Base-by-base conservation (phyloP, 345 rosid species). In the Citrus mangshanensis region DNA sequence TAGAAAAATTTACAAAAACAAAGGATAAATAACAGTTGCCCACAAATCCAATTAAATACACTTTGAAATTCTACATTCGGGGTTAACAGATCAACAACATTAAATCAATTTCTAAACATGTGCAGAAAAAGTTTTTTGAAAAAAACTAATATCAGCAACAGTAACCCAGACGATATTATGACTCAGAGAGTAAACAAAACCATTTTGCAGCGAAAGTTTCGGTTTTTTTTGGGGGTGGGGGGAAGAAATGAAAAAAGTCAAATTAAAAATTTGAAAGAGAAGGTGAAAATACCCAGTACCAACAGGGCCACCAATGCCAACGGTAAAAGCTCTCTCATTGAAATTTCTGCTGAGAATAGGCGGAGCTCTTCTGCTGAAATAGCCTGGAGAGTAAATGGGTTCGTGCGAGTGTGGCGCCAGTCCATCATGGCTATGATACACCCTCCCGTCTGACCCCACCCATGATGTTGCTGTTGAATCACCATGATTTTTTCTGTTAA, bases 331-430 rank as follows among this genome's bases (percentile, higher is more conserved):
- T 82, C 99, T 85, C 85, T 96, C 99, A 59, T 79, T 87, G 84
- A 94, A 94, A 86, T 91, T 87, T 78, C 99, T 88, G 70, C 82
- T 77, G 54, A 84, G 62, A 74, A 94, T 86, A 6, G 97, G 98
- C 9, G 85, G 98, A 83, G 99, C 99, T 84, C 98, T 86, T 82
- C 92, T 88, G 78, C 89, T 89, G 83, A 94, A 94, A 89, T 73
- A 96, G 51, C 99, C 98, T 73, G 99, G 98, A 24, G 98, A 92
- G 90, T 94, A 96, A 21, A 95, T 95, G 66, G 99, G 98, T 87
- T 94, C 99, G 68, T 95, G 99, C 13, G 99, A 94, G 81, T 93
- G 98, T 7, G 97, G 95, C n/a, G 98, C 99, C 19, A 93, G 89
- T 63, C 99, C 99, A 81, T 95, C 99, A 80, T 96, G 99, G 89